Evolutionary conservation across 352 stramenopile species (phyloP).

Genomic region (Pythium chondricola): DNA sequence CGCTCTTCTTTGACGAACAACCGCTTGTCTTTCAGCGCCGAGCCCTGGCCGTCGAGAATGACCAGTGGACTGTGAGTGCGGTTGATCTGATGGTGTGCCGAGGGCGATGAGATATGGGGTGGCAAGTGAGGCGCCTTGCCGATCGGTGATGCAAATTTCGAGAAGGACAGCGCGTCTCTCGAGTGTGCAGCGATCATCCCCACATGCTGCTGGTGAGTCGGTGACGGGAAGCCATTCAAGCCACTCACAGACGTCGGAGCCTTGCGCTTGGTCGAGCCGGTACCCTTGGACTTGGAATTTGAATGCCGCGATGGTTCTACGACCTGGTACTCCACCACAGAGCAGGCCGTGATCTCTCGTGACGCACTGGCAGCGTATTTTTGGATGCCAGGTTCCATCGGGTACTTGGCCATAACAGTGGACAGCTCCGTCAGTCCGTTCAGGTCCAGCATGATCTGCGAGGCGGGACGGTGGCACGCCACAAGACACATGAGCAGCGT

Average conservation of each 20-base stretch:
- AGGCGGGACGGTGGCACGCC: conserved; percentile 44
- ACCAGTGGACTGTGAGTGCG: conserved; percentile 27
- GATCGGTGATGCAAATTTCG: conserved; percentile 41
- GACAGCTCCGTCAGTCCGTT: conserved; percentile 67
- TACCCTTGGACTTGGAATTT: conserved; percentile 17
- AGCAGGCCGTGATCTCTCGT: conserved; percentile 50
- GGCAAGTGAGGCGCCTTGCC: conserved; percentile 31
- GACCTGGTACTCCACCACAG: conserved; percentile 24
- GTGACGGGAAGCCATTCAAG: conserved; percentile 12
- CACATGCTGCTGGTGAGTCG: conserved; percentile 4
- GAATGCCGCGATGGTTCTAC: not conserved
- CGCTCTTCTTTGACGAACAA: conserved; percentile 41
- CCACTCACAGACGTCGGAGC: not conserved
- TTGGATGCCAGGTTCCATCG: conserved; percentile 57
- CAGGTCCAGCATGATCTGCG: conserved; percentile 40
- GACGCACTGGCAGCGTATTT: conserved; percentile 56
- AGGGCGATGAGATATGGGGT: conserved; percentile 21
- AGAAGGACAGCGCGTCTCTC: conserved; percentile 30
- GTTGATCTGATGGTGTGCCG: conserved; percentile 3
- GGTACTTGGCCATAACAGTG: conserved; percentile 66
- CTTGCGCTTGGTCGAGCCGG: conserved; percentile 8
- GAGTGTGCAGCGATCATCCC: not conserved
- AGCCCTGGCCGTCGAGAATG: conserved; percentile 28
- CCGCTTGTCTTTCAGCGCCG: conserved; percentile 18
- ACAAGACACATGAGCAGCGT: conserved; percentile 71